phyloP scores from a whole-genome alignment of 2,329 filamentous ascomycete genomes.

The Neobulgaria alba region DNA sequence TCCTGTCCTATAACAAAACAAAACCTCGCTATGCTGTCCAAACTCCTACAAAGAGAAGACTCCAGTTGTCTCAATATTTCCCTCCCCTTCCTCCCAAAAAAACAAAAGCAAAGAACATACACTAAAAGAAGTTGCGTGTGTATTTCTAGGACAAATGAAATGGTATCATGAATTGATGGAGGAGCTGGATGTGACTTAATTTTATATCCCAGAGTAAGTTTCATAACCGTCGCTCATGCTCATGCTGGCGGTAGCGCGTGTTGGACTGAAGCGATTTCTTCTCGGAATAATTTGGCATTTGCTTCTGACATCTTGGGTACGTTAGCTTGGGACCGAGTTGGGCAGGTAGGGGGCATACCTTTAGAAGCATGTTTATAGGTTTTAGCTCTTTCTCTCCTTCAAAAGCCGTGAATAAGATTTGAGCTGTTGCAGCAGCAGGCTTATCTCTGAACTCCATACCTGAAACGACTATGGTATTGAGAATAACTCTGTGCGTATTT shows the following conservation, averaged over 20 bases:
- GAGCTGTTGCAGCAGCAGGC: conserved; percentile 44
- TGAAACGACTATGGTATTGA: conserved; percentile 76
- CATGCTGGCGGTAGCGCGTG: conserved; percentile 26
- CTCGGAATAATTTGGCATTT: conserved; percentile 25
- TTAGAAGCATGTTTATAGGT: conserved; percentile 51
- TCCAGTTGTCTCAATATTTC: background rate
- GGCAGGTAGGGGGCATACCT: conserved; percentile 36
- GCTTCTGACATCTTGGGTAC: conserved; percentile 25
- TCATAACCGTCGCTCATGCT: no score
- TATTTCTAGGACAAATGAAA: background rate
- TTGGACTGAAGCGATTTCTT: conserved; percentile 30
- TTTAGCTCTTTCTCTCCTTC: conserved; percentile 46
- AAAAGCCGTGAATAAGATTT: conserved; percentile 58
- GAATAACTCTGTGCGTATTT: conserved; percentile 74
- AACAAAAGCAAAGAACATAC: background rate
- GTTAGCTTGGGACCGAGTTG: conserved; percentile 8
- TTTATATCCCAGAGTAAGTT: no score
- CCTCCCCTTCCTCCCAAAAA: background rate
- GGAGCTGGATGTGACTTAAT: background rate
- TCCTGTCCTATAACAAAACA: background rate
- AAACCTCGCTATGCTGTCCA: background rate
- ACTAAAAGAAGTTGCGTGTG: no score
- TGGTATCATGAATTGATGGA: background rate
- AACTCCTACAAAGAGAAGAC: background rate
- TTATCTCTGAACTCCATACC: conserved; percentile 73